A percentile compares a stretch with the other conserved stretches of the same genome.
Evolutionary conservation across 192 early-diverging fungal species (phyloP).

Genomic region (Phycomyces blakesleeanus): DNA sequence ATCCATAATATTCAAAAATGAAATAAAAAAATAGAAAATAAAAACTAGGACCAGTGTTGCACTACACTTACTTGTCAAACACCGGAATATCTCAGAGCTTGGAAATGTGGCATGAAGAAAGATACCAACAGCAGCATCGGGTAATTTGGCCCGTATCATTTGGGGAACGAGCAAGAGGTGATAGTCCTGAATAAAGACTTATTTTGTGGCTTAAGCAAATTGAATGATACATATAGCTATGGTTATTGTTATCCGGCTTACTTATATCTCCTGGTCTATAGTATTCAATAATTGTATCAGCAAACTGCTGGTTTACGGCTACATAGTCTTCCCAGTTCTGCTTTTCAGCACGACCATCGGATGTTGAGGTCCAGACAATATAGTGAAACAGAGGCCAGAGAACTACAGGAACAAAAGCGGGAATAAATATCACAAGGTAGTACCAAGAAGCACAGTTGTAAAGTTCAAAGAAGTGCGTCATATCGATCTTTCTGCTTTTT

Average conservation of each 20-base stretch:
- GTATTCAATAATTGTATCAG: slow-evolving; percentile 63
- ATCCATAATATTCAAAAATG: neutral
- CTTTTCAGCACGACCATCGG: slow-evolving; percentile 59
- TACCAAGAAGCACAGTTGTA: neutral
- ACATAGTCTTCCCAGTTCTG: slow-evolving; percentile 79
- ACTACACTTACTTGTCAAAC: slow-evolving; percentile 61
- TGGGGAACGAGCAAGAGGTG: slow-evolving; percentile 91
- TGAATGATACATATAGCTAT: neutral
- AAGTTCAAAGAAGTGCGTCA: no score
- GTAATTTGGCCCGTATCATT: slow-evolving; percentile 83
- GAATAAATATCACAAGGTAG: slow-evolving; percentile 7
- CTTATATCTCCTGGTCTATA: slow-evolving; percentile 79
- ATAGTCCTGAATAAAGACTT: slow-evolving; percentile 98
- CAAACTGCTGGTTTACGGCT: slow-evolving; percentile 78
- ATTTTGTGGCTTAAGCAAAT: slow-evolving; percentile 21
- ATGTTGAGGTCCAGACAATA: slow-evolving; percentile 76
- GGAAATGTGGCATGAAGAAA: slow-evolving; percentile 98
- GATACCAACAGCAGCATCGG: slow-evolving; percentile 84
- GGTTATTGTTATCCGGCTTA: slow-evolving; percentile 38
- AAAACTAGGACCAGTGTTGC: neutral
- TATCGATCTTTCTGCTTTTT: neutral
- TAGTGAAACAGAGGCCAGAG: slow-evolving; percentile 97
- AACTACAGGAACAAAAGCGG: slow-evolving; percentile 45
- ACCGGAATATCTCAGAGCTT: slow-evolving; percentile 93
- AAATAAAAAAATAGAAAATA: no score